Conservation (phyloP, 1,284 basidiomycete genomes). For the Papiliotrema flavescens region DNA sequence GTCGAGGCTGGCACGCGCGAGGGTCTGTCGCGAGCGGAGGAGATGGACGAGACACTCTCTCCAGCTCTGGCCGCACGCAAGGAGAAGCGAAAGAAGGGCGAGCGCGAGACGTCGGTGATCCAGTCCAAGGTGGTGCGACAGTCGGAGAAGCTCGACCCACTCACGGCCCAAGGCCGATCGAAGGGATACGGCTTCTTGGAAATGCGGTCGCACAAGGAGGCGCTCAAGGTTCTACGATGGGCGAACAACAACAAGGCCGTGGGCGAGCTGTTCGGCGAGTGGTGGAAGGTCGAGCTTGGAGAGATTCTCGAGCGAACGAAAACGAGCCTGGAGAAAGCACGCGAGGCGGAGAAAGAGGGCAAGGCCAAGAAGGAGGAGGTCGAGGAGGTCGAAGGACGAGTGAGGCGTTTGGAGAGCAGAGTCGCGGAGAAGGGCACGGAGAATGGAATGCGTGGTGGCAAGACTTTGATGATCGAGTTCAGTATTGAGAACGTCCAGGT, state of each 20-base stretch:
- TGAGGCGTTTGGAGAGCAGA: conserved; percentile 45
- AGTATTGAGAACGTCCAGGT: conserved; percentile 92
- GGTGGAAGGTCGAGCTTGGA: conserved; percentile 79
- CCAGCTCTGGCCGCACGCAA: conserved; percentile 47
- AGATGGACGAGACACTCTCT: conserved; percentile 51
- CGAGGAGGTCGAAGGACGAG: conserved; percentile 36
- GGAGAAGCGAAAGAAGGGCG: conserved; percentile 44
- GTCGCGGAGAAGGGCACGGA: conserved; percentile 51
- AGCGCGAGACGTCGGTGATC: conserved; percentile 58
- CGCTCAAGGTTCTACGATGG: conserved; percentile 87
- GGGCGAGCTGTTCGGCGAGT: conserved; percentile 62
- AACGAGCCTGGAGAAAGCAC: conserved; percentile 49
- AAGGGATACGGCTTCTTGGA: conserved; percentile 97
- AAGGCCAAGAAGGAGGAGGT: conserved; percentile 37
- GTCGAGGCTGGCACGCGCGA: conserved; percentile 64
- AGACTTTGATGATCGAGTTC: conserved; percentile 79
- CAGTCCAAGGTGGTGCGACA: conserved; percentile 85
- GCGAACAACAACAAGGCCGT: conserved; percentile 81
- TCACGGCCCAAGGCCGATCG: conserved; percentile 80
- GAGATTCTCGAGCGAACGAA: conserved; percentile 62
- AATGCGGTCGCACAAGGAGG: conserved; percentile 80
- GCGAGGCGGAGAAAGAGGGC: conserved; percentile 15
- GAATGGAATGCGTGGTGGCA: conserved; percentile 54
- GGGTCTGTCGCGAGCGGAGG: conserved; percentile 69
- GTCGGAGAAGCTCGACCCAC: conserved; percentile 76